Evolutionary conservation across 176 grass and related monocot genomes (phyloP), one percentile per base, ranked within the genome.

Genomic region (Bonia amplexicaulis): DNA sequence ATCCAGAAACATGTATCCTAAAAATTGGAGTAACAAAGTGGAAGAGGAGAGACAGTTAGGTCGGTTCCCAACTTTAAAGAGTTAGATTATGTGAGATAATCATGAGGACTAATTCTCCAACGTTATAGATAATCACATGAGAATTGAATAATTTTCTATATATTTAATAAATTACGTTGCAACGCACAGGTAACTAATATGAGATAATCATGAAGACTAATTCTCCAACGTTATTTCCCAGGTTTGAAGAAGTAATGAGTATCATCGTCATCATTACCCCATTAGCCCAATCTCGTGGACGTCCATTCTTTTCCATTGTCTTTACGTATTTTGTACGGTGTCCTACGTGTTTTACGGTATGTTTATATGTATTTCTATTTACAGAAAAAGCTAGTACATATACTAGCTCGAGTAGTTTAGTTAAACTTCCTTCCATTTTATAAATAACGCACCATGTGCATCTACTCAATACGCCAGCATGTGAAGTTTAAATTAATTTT

Each of bases 241-340:
- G 40, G 69, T 74, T 85, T 48, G 76, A 89, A 80, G 76, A 89
- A 80, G 86, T 74, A 82, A 74, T 39, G 49, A 89, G 59, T 76
- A 59, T 67, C 60, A 73, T 81, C 73, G 12, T 20, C 31, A 80
- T 89, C 63, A 71, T 83, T 71, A 52, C 64, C 40, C 39, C 12
- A 82, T 76, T 67, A 40, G 26, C 69, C 69, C 22, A 73, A n/a
- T 26, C 61, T 75, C 48, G 26, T 82, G 71, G 78, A 20, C 5
- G 23, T 66, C 9, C 16, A 33, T 45, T 88, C 53, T 19, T 54
- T 54, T 9, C 9, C 15, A 19, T 55, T 48, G 58, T 77, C 20
- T 69, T 48, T 41, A 41, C 71, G 70, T 16, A 15, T 59, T 70
- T 46, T 53, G 19, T 41, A 29, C 60, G 71, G 67, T 76, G 61